Conservation (phyloP, 1,284 basidiomycete species). For the Inonotus hispidus region DNA sequence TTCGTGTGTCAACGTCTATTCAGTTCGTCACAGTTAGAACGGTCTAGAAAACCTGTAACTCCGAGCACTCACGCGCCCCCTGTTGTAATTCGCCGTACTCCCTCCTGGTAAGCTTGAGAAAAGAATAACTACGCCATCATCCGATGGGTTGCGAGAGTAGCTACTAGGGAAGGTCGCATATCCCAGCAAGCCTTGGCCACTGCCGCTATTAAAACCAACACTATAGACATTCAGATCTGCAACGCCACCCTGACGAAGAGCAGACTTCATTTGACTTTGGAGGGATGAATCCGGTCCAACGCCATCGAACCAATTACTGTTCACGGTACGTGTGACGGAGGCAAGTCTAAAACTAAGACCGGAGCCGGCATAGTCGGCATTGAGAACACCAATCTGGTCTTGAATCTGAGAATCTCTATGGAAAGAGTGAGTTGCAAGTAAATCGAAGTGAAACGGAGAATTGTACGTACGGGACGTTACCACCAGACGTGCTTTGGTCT, state of each 20-base stretch:
- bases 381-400: slow-evolving; percentile 42
- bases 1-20: slow-evolving; percentile 36
- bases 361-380: slow-evolving; percentile 38
- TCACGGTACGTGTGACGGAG: slow-evolving; percentile 37
- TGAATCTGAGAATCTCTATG: slow-evolving; percentile 34
- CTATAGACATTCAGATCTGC: slow-evolving; percentile 34
- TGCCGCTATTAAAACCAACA: slow-evolving; percentile 29
- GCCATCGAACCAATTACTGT: slow-evolving; percentile 43
- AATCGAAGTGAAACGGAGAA: not conserved
- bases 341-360: slow-evolving; percentile 42
- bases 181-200: slow-evolving; percentile 31
- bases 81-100: slow-evolving; percentile 37
- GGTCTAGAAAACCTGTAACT: slow-evolving; percentile 24
- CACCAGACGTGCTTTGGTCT: slow-evolving; percentile 34
- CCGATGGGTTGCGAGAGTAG: slow-evolving; percentile 28
- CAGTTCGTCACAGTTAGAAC: not conserved
- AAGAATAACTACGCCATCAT: slow-evolving; percentile 38
- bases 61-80: slow-evolving; percentile 31
- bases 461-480: slow-evolving; percentile 39
- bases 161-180: slow-evolving; percentile 38
- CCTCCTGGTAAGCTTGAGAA: slow-evolving; percentile 39
- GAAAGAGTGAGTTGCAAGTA: slow-evolving; percentile 14
- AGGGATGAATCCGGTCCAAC: slow-evolving; percentile 30
- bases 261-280: slow-evolving; percentile 30
- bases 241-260: slow-evolving; percentile 29